phyloP scores from a whole-genome alignment of 2,329 filamentous ascomycete genomes.

The Capronia epimyces region DNA sequence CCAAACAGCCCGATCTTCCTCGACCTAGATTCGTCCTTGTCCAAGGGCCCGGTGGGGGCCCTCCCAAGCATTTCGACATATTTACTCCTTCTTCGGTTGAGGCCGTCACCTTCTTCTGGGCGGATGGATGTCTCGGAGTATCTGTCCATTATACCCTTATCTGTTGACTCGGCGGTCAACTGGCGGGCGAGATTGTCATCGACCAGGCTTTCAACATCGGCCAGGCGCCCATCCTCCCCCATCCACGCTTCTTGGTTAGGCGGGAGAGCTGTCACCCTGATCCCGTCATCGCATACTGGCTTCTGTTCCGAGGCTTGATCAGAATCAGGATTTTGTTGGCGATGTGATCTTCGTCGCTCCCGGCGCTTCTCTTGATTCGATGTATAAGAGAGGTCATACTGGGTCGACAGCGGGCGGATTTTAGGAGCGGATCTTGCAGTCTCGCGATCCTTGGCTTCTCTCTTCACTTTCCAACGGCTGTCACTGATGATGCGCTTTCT shows the following conservation, averaged over 20 bases:
- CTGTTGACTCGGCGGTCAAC: conserved; percentile 5
- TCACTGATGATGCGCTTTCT: conserved; percentile 92
- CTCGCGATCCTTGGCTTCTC: conserved; percentile 5
- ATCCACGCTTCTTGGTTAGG: not conserved
- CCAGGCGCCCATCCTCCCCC: not conserved
- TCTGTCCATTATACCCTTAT: conserved; percentile 8
- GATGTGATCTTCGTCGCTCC: conserved; percentile 22
- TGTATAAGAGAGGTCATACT: conserved; percentile 22
- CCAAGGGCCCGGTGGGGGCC: conserved; percentile 29
- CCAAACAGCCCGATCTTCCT: conserved; percentile 37
- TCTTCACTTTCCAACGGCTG: conserved; percentile 66
- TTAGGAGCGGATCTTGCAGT: not conserved
- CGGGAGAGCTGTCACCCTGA: conserved; percentile 6
- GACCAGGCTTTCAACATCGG: conserved; percentile 9
- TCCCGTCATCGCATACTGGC: conserved; percentile 11
- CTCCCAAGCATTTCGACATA: conserved; percentile 25
- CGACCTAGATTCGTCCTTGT: conserved; percentile 27
- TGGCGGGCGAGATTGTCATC: conserved; percentile 13
- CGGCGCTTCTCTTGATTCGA: conserved; percentile 24
- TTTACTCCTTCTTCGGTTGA: conserved; percentile 21
- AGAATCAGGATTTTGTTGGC: not conserved
- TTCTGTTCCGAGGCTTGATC: not conserved
- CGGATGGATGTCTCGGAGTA: not conserved
- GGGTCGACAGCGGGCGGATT: conserved; percentile 25
- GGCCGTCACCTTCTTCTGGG: conserved; percentile 7